Base-by-base conservation (phyloP, 2,329 filamentous ascomycete species). In the Fusarium tuaranense region DNA sequence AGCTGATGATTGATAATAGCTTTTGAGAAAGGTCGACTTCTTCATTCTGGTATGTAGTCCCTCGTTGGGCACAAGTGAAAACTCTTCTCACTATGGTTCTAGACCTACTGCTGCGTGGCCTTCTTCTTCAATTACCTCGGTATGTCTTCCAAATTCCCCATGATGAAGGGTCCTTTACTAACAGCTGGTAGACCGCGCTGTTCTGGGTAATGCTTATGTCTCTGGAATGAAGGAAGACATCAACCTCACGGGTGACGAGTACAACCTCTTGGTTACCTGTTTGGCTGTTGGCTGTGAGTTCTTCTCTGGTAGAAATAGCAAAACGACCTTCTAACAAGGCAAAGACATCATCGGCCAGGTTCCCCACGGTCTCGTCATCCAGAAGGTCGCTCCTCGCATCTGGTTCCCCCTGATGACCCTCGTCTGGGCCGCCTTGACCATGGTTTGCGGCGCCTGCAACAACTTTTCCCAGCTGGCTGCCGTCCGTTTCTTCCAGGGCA, bases 361-460 rank as follows among this genome's bases (percentile, higher is more conserved):
- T 3, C 85, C 85, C 0, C 82, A 82, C 39, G 86, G 84, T 41
- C 71, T 87, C 7, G 84, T 86, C 18, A 80, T 89, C 16, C 86
- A 88, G 71, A 86, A 88, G 65, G 75, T 89, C 38, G 83, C 83
- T 18, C 87, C 86, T 2, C 81, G 87, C 13, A 84, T 87, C 48
- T 88, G 86, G 81, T 86, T 86, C 73, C 86, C 86, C 1, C 73
- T 81, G 36, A 87, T 86, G 82, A 86, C 86, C 78, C 70, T 87
- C 30, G 70, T 85, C 65, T 89, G 87, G 88, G 86, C 84, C 1
- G 78, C 82, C 2, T 78, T 89, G 25, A 89, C 87, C 5, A 80
- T 80, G 76, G 66, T 55, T 12, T 74, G 75, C 55, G 77, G 70
- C 13, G 76, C 77, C 5, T 74, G 70, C 65, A 76, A 76, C 34